A percentile compares a stretch with the other conserved stretches of the same genome.
Conservation (phyloP, 805 yeast species). For the Saccharomyces eubayanus region DNA sequence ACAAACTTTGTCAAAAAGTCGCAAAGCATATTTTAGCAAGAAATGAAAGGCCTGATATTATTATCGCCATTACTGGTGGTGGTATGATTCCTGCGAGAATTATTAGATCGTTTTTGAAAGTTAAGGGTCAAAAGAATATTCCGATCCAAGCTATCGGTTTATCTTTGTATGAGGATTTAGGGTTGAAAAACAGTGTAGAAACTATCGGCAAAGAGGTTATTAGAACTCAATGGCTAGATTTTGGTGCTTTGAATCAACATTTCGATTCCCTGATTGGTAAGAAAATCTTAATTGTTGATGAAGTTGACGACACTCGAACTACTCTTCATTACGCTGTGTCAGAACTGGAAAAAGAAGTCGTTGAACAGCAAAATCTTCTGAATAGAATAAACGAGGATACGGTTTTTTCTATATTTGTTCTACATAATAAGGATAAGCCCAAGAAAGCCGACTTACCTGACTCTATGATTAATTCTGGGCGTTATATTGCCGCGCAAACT, state of each 20-base stretch:
- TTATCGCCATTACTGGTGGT: constrained; percentile 67
- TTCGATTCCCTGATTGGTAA: constrained; percentile 74
- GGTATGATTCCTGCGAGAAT: constrained; percentile 66
- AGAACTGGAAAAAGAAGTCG: constrained; percentile 55
- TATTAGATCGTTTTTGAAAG: constrained; percentile 53
- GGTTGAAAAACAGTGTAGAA: constrained; percentile 37
- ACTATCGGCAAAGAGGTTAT: constrained; percentile 70
- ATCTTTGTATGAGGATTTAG: constrained; percentile 53
- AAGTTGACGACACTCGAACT: constrained; percentile 88
- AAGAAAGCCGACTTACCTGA: constrained; percentile 68
- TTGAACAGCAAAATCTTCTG: constrained; percentile 48
- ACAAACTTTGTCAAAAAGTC: constrained; percentile 69
- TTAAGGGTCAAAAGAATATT: constrained; percentile 52
- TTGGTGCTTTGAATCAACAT: constrained; percentile 59
- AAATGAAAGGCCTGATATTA: constrained; percentile 42
- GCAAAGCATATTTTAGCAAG: constrained; percentile 43
- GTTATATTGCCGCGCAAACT: constrained; percentile 65
- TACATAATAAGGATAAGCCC: constrained; percentile 76
- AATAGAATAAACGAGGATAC: constrained; percentile 56
- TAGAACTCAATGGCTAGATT: constrained; percentile 87
- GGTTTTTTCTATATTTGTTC: constrained; percentile 65
- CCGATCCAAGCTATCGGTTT: constrained; percentile 66
- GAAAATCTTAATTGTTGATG: constrained; percentile 75
- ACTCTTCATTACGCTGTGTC: constrained; percentile 76
- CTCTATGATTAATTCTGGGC: constrained; percentile 52